phyloP scores from a whole-genome alignment of 257 asterid genomes.

The Jacaranda mimosifolia region DNA sequence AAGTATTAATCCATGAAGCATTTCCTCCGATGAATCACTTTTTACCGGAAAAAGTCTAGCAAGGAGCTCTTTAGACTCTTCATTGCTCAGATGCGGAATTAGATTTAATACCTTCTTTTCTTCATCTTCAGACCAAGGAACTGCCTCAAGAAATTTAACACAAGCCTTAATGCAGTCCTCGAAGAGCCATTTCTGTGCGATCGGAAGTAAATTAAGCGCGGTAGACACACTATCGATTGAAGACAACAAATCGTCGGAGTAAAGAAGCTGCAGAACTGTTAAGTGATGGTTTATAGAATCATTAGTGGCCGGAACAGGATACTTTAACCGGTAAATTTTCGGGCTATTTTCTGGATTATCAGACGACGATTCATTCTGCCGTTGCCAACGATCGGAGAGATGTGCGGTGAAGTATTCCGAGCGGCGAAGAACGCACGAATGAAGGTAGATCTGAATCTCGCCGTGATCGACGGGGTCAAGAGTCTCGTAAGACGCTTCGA shows the following conservation, averaged over 20 bases:
- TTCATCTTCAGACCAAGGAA: constrained; percentile 97
- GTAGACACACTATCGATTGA: constrained; percentile 51
- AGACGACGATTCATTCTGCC: constrained; percentile 37
- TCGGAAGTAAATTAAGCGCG: constrained; percentile 69
- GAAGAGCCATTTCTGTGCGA: constrained; percentile 84
- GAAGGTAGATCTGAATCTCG: constrained; percentile 69
- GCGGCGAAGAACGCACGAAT: constrained; percentile 63
- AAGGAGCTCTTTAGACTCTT: constrained; percentile 78
- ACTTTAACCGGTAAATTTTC: constrained; percentile 46
- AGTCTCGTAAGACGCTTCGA: constrained; percentile 41
- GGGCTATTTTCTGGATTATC: constrained; percentile 32
- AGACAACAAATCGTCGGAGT: constrained; percentile 57
- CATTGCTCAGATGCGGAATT: constrained; percentile 64
- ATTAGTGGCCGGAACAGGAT: constrained; percentile 48
- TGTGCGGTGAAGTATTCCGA: constrained; percentile 70
- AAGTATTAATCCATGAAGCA: constrained; percentile 78
- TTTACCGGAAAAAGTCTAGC: constrained; percentile 67
- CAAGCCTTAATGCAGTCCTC: constrained; percentile 92
- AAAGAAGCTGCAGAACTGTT: constrained; percentile 66
- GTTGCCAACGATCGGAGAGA: constrained; percentile 81
- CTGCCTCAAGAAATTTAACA: constrained; percentile 81
- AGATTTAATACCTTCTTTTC: constrained; percentile 63
- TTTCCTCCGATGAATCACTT: constrained; percentile 67
- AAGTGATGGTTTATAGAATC: constrained; percentile 58
- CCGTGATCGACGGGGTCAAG: constrained; percentile 43